phyloP scores from a whole-genome alignment of 352 stramenopile genomes.

The Phytophthora palmivora region DNA sequence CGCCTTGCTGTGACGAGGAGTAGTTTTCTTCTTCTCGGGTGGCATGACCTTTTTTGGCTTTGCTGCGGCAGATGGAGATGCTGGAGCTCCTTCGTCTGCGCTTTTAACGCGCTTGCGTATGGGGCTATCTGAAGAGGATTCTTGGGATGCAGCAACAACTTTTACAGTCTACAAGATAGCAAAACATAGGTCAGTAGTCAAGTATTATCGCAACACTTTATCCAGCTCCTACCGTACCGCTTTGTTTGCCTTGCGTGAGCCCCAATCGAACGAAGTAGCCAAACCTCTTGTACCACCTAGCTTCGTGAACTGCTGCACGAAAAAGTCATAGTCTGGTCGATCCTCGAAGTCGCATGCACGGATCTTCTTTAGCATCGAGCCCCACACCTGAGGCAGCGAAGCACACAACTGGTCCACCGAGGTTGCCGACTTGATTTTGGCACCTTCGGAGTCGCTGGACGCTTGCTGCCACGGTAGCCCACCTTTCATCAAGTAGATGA shows the following conservation, averaged over 20 bases:
- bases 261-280: conserved; percentile 57
- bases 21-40: conserved; percentile 31
- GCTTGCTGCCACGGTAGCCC: conserved; percentile 74
- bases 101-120: conserved; percentile 43
- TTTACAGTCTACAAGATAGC: conserved; percentile 19
- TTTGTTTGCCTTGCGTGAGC: conserved; percentile 33
- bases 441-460: conserved; percentile 68
- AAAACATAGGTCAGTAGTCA: conserved; percentile 1
- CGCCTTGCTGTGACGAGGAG: conserved; percentile 16
- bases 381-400: conserved; percentile 60
- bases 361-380: conserved; percentile 61
- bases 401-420: conserved; percentile 64
- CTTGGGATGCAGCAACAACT: conserved; percentile 13
- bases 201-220: not conserved
- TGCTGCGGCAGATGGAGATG: conserved; percentile 2
- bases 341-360: conserved; percentile 74
- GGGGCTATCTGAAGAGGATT: conserved; percentile 25
- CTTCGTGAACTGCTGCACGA: conserved; percentile 55
- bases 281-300: conserved; percentile 52
- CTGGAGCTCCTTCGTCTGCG: conserved; percentile 8
- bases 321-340: conserved; percentile 82
- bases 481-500: conserved; percentile 88
- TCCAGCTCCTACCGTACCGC: conserved; percentile 17
- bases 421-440: conserved; percentile 73
- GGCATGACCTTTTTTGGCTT: conserved; percentile 24